Conservation (phyloP, 2,329 filamentous ascomycete species). For the Fusarium liriodendri region DNA sequence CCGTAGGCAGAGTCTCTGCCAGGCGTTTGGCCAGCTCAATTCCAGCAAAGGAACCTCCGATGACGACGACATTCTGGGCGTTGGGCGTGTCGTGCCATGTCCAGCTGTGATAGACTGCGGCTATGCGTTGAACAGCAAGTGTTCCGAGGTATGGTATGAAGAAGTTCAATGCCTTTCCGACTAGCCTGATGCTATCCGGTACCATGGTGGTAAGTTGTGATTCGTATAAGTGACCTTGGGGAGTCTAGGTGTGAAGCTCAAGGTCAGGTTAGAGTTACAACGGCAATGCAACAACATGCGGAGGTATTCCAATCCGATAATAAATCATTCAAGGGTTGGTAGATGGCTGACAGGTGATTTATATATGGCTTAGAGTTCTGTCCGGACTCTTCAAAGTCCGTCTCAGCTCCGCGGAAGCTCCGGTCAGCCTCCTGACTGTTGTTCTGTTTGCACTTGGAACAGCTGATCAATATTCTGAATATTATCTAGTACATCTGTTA, state of each 20-base stretch:
- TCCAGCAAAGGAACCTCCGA: slow-evolving; percentile 13
- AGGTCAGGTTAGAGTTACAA: too few relatives aligned
- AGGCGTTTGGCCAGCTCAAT: not conserved
- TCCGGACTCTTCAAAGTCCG: not conserved
- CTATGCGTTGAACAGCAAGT: not conserved
- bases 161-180: not conserved
- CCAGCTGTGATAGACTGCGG: not conserved
- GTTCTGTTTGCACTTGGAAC: not conserved
- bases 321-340: not conserved
- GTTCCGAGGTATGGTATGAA: not conserved
- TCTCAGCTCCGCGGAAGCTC: not conserved
- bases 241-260: not conserved
- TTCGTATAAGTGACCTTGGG: not conserved
- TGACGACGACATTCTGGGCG: slow-evolving; percentile 3
- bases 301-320: too few relatives aligned
- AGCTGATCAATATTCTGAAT: not conserved
- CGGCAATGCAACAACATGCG: not conserved
- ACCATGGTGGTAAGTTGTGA: not conserved
- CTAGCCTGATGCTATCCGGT: not conserved
- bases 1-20: not conserved
- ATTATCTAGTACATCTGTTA: not conserved
- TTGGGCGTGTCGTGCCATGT: not conserved
- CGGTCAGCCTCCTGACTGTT: not conserved
- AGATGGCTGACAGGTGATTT: not conserved
- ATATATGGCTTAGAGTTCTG: not conserved